Conservation (phyloP, 1,139 yeast genomes). For the Candida albicans region DNA sequence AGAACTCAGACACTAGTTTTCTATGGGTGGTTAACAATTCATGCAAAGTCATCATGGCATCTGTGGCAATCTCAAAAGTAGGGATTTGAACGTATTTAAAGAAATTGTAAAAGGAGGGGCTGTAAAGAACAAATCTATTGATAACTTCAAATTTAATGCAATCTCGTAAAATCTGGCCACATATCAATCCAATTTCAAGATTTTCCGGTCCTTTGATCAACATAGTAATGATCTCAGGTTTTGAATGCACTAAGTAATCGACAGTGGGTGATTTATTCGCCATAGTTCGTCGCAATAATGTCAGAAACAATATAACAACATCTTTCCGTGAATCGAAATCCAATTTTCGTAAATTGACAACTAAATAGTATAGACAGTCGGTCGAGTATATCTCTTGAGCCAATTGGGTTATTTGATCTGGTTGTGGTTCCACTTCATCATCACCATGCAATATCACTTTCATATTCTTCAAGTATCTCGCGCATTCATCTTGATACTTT, state of each 20-base stretch:
- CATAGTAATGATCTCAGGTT: slow-evolving; percentile 62
- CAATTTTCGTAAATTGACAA: slow-evolving; percentile 57
- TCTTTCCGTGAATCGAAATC: slow-evolving; percentile 92
- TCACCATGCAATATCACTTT: slow-evolving; percentile 74
- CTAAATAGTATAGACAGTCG: slow-evolving; percentile 64
- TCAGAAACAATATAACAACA: slow-evolving; percentile 69
- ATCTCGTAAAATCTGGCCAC: slow-evolving; percentile 82
- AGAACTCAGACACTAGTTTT: slow-evolving; percentile 67
- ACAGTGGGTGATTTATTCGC: slow-evolving; percentile 72
- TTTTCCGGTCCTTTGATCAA: slow-evolving; percentile 71
- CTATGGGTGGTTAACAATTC: slow-evolving; percentile 72
- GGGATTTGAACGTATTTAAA: slow-evolving; percentile 75
- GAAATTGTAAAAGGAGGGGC: slow-evolving; percentile 72
- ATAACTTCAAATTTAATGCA: slow-evolving; percentile 79
- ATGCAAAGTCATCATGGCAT: slow-evolving; percentile 74
- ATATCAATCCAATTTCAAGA: slow-evolving; percentile 68
- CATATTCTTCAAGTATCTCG: slow-evolving; percentile 66
- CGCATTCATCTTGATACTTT: slow-evolving; percentile 73
- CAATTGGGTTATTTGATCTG: slow-evolving; percentile 70
- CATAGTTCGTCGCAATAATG: slow-evolving; percentile 75
- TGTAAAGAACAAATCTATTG: slow-evolving; percentile 54
- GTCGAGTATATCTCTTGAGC: slow-evolving; percentile 77
- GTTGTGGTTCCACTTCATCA: slow-evolving; percentile 65
- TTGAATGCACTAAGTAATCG: slow-evolving; percentile 64
- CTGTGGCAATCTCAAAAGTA: slow-evolving; percentile 88